phyloP scores from a whole-genome alignment of 108 stramenopile genomes.

The Mayamaea pseudoterrestris region DNA sequence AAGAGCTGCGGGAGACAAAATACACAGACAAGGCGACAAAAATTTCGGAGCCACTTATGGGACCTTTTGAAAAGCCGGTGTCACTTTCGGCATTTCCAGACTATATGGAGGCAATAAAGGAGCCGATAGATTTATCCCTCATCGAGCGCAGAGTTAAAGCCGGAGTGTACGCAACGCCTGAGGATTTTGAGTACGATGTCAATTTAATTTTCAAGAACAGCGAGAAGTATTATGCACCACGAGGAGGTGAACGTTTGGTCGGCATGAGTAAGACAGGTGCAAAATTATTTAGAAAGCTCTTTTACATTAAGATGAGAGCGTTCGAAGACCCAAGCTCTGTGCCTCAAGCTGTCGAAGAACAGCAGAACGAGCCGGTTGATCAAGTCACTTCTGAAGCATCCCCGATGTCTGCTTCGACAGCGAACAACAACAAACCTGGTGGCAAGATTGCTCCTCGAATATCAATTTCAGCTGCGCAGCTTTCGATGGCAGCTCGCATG shows the following conservation, averaged over 20 bases:
- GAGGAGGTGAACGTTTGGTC: conserved; percentile 51
- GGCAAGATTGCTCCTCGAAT: conserved; percentile 26
- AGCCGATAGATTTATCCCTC: conserved; percentile 67
- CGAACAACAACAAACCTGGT: conserved; percentile 9
- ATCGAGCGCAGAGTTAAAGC: conserved; percentile 57
- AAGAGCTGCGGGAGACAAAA: conserved; percentile 38
- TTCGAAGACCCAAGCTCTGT: conserved; percentile 37
- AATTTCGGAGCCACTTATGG: conserved; percentile 57
- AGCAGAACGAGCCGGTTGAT: not conserved
- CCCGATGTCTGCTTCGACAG: conserved; percentile 15
- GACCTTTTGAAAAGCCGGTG: conserved; percentile 67
- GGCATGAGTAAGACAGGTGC: conserved; percentile 49
- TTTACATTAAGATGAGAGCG: conserved; percentile 34
- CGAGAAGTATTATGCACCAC: conserved; percentile 54
- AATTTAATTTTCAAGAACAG: conserved; percentile 67
- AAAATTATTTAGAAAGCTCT: conserved; percentile 53
- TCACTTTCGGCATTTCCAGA: conserved; percentile 47
- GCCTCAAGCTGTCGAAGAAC: conserved; percentile 13
- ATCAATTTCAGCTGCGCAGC: conserved; percentile 15
- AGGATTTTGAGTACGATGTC: conserved; percentile 82
- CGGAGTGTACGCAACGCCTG: conserved; percentile 29
- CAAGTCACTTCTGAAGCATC: not conserved
- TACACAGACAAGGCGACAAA: conserved; percentile 73
- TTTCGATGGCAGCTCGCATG: conserved; percentile 10
- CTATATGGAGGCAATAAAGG: conserved; percentile 42